These are phyloP conservation scores for Pulveroboletus sp. DNA, from an alignment of 768 basidiomycete species.

Conservation along the genomic window DNA sequence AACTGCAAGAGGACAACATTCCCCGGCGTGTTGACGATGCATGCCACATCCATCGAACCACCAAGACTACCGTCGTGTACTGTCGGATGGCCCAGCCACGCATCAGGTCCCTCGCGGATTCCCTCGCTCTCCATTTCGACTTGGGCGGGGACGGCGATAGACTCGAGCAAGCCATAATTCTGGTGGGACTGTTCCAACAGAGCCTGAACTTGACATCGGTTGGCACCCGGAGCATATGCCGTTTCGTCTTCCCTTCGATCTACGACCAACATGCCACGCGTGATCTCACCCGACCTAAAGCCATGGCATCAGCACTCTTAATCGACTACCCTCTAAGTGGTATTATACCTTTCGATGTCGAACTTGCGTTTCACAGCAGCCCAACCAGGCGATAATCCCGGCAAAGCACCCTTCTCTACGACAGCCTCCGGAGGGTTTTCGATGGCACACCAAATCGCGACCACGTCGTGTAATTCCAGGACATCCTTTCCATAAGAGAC, in stretches of 20 bases:
- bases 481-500: conserved; percentile 74
- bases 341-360: conserved; percentile 63
- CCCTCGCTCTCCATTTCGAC: conserved; percentile 43
- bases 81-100: conserved; percentile 19
- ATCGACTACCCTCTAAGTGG: neutral
- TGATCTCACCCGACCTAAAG: conserved; percentile 66
- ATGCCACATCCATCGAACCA: conserved; percentile 38
- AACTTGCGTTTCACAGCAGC: conserved; percentile 47
- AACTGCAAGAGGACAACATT: conserved; percentile 43
- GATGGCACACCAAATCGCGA: conserved; percentile 85
- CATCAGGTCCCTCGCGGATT: conserved; percentile 12
- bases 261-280: conserved; percentile 83
- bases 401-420: conserved; percentile 23
- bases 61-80: conserved; percentile 18
- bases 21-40: conserved; percentile 64
- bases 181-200: conserved; percentile 39
- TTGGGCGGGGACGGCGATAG: conserved; percentile 50
- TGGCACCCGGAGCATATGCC: conserved; percentile 63
- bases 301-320: neutral
- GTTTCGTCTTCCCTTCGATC: conserved; percentile 66
- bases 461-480: conserved; percentile 89
- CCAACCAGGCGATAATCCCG: conserved; percentile 52
- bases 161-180: conserved; percentile 41
- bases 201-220: conserved; percentile 60
- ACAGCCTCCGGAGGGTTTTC: conserved; percentile 52